A percentile compares a stretch with the other conserved stretches of the same genome.
Evolutionary conservation across 2,329 filamentous ascomycete species (phyloP).

Genomic region (Chrysosporium keratinophilum): DNA sequence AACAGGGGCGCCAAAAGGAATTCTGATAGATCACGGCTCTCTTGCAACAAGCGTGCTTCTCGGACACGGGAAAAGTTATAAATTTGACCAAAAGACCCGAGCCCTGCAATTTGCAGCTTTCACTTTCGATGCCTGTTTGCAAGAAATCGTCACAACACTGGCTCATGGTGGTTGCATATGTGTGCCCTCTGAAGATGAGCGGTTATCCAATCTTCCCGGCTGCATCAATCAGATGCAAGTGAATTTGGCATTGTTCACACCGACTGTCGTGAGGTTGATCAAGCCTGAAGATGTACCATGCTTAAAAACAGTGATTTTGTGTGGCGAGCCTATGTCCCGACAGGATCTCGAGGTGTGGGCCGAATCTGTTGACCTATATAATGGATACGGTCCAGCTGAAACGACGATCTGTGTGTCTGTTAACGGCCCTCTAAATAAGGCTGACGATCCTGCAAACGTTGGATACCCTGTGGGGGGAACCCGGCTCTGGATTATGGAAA

Average conservation of each 20-base stretch:
- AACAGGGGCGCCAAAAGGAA: slow-evolving; percentile 46
- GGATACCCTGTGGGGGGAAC: slow-evolving; percentile 14
- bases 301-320: slow-evolving; percentile 30
- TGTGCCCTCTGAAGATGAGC: slow-evolving; percentile 43
- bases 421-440: slow-evolving; percentile 16
- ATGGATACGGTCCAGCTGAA: slow-evolving; percentile 25
- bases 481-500: slow-evolving; percentile 20
- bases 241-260: slow-evolving; percentile 49
- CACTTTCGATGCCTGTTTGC: slow-evolving; percentile 34
- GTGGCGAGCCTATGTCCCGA: slow-evolving; percentile 22
- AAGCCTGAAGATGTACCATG: slow-evolving; percentile 30
- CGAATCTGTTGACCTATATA: slow-evolving; percentile 27
- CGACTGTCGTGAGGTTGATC: slow-evolving; percentile 43
- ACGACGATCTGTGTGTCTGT: slow-evolving; percentile 23
- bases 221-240: slow-evolving; percentile 43
- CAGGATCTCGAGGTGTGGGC: slow-evolving; percentile 21
- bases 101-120: slow-evolving; percentile 34
- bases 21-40: slow-evolving; percentile 48
- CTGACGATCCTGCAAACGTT: slow-evolving; percentile 21
- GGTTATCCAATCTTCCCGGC: slow-evolving; percentile 40
- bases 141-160: slow-evolving; percentile 56
- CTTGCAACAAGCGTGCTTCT: slow-evolving; percentile 36
- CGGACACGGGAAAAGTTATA: slow-evolving; percentile 51
- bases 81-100: slow-evolving; percentile 14
- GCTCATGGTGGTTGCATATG: slow-evolving; percentile 50